A percentile compares a stretch with the other conserved stretches of the same genome.
Conservation (phyloP, 805 yeast genomes). For the Torulaspora franciscae region DNA sequence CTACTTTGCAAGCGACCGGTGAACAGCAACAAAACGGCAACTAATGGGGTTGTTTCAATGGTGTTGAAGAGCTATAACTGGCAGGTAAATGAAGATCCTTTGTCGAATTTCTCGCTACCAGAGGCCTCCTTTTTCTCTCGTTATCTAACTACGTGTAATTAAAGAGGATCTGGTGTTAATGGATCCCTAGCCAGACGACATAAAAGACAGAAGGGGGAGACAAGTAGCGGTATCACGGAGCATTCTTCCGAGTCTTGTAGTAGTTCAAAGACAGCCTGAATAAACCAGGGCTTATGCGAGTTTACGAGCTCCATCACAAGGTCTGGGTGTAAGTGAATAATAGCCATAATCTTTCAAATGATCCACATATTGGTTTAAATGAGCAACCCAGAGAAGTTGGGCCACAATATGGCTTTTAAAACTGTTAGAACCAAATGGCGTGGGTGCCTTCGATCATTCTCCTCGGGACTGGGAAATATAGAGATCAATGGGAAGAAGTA, state of each 20-base stretch:
- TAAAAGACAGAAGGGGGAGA: neutral
- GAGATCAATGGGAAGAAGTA: constrained; percentile 48
- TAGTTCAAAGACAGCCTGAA: neutral
- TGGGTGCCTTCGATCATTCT: constrained; percentile 3
- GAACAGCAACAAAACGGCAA: constrained; percentile 24
- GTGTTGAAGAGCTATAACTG: neutral
- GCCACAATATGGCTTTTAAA: constrained; percentile 2
- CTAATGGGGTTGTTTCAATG: neutral
- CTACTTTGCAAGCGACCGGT: constrained; percentile 12
- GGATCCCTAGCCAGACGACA: neutral
- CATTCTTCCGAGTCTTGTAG: neutral
- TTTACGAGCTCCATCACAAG: constrained; percentile 2
- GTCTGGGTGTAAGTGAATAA: constrained; percentile 1
- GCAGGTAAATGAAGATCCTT: neutral
- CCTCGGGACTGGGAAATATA: constrained; percentile 1
- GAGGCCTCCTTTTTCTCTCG: constrained; percentile 1
- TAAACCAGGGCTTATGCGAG: constrained; percentile 1
- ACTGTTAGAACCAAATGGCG: constrained; percentile 1
- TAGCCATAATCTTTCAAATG: too few species aligned
- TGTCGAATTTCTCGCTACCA: neutral
- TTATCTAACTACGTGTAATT: neutral
- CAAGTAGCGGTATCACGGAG: neutral
- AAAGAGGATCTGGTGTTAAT: neutral
- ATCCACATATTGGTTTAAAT: neutral
- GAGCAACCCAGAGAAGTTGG: neutral